Conservation (phyloP, 139 green algal species). For the Haematococcus sp. region DNA sequence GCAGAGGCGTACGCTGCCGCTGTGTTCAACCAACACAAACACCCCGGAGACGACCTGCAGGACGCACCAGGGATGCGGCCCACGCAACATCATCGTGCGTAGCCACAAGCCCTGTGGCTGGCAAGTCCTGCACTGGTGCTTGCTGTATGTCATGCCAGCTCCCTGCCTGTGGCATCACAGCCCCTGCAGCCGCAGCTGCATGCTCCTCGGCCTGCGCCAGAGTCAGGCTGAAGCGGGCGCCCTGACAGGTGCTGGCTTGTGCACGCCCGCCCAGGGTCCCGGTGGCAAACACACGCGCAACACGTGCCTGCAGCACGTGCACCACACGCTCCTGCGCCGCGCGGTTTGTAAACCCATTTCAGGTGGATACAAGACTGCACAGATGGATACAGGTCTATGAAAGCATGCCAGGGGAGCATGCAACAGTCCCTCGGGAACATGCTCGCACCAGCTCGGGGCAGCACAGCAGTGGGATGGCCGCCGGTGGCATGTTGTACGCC, state of each 20-base stretch:
- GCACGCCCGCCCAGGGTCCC: neutral
- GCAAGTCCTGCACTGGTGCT: no score
- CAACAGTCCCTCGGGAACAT: no score
- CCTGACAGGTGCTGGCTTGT: neutral
- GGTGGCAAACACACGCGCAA: conserved; percentile 1
- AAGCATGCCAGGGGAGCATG: neutral
- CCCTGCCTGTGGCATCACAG: no score
- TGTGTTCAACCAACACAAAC: no score
- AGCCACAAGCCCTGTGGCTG: neutral
- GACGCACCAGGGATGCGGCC: conserved; percentile 4
- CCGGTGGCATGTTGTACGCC: neutral
- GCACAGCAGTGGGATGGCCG: neutral
- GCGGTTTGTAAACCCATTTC: neutral
- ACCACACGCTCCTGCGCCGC: conserved; percentile 9
- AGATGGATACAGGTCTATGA: no score
- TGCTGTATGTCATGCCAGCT: neutral
- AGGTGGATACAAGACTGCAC: neutral
- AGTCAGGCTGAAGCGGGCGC: neutral
- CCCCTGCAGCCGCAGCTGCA: neutral
- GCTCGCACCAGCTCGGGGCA: neutral
- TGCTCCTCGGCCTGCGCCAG: neutral
- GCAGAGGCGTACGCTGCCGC: no score
- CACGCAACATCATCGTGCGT: neutral
- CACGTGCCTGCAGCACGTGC: neutral
- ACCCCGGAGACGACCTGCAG: no score